These are phyloP conservation scores for Schizochytrium sp. DNA, from an alignment of 108 stramenopile genomes.

Conservation along the genomic window DNA sequence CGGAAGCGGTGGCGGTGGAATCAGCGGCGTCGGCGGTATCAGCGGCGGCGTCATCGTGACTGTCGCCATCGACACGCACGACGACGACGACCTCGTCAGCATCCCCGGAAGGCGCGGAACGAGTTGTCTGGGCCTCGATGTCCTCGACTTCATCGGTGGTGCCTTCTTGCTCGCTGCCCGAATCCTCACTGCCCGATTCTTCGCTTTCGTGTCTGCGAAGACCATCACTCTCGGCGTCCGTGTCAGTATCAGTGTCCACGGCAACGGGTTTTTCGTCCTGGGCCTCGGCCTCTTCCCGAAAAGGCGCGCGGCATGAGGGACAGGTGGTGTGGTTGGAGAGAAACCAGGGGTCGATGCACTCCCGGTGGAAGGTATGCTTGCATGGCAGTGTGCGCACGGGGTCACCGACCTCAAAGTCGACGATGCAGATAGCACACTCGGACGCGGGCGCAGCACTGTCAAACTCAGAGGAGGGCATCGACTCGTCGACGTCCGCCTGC, in stretches of 20 bases:
- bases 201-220: no score
- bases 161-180: neutral
- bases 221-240: no score
- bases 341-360: constrained; percentile 20
- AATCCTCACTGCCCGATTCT: neutral
- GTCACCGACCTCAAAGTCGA: constrained; percentile 14
- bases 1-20: no score
- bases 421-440: constrained; percentile 2
- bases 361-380: constrained; percentile 8
- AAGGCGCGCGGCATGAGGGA: neutral
- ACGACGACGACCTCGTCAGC: no score
- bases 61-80: no score
- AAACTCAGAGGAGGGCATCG: neutral
- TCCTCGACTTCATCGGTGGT: neutral
- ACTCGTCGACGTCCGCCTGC: neutral
- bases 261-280: no score
- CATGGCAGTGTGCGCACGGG: neutral
- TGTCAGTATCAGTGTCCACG: no score
- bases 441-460: neutral
- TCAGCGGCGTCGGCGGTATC: no score
- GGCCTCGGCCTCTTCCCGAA: neutral
- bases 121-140: neutral
- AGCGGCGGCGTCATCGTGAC: no score
- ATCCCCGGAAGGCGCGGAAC: no score
- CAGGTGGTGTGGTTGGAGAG: neutral